Evolutionary conservation across 768 basidiomycete genomes (phyloP), one percentile per base, ranked within the genome.

Genomic region (Boletus vermiculosoides): DNA sequence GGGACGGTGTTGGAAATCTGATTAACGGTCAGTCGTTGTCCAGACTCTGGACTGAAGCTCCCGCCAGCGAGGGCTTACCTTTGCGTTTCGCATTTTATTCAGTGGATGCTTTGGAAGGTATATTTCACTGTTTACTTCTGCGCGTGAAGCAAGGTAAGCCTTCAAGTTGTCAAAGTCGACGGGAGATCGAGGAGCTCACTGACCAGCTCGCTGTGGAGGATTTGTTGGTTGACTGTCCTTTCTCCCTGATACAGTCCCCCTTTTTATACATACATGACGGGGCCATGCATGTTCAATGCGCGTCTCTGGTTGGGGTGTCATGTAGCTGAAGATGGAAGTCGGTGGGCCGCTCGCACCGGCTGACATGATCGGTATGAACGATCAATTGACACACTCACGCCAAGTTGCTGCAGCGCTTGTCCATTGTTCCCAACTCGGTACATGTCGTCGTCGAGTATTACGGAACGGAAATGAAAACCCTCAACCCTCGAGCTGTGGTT

Each of bases 231-330:
- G 54, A 23, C 18, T 57, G 47, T 23, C 33, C 33, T 53, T 25
- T 18, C 11, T n/a, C 22, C 31, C 20, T n/a, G 47, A 48, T 0
- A 18, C 22, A 2, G 2, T 28, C 0, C 18, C 13, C 16, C 33
- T 23, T 42, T 64, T 69, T 67, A 67, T 67, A 67, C 22, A 67
- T 67, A 67, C 22, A 6, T 28, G n/a, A n/a, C 9, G 8, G n/a
- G 2, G 28, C 50, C 46, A 4, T 34, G 36, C 54, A n/a, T 18
- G 25, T 23, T 16, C 4, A 25, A 51, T 31, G 50, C 12, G 12
- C 31, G 13, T 49, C 48, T 22, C 23, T 36, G 23, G 11, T 51
- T 15, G 16, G 10, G 3, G 15, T 16, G 6, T 3, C 22, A n/a
- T n/a, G 6, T 37, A 37, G 22, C 54, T 34, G 11, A 30, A 28